These are phyloP conservation scores for Alternaria sp. DNA, from an alignment of 2,329 filamentous ascomycete species.

Conservation along the genomic window DNA sequence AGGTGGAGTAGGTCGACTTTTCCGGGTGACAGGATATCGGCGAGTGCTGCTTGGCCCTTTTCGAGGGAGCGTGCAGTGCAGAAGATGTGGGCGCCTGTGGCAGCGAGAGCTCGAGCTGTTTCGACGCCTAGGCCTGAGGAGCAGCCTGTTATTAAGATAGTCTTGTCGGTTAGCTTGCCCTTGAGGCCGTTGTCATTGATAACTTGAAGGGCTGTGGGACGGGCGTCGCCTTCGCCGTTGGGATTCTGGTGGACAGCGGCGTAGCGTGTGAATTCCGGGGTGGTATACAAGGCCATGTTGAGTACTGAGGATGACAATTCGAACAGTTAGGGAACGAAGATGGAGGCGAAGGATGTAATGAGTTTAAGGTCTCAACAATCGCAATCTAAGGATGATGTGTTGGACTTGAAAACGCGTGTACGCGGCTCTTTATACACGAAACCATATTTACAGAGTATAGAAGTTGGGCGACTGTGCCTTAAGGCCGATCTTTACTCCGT, in stretches of 20 bases:
- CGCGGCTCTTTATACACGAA: no score
- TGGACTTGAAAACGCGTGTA: no score
- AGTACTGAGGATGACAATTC: background rate
- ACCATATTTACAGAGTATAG: no score
- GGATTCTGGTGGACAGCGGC: background rate
- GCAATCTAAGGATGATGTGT: no score
- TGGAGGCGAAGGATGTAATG: no score
- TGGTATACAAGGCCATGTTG: background rate
- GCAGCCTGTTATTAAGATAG: slow-evolving; percentile 35
- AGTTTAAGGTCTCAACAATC: no score
- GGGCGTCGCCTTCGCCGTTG: background rate
- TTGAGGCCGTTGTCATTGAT: background rate
- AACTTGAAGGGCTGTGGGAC: background rate
- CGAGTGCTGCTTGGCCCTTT: slow-evolving; percentile 21
- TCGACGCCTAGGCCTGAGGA: slow-evolving; percentile 40
- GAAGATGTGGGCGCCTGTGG: slow-evolving; percentile 58
- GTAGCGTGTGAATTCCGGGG: background rate
- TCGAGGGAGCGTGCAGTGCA: slow-evolving; percentile 52
- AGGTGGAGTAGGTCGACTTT: background rate
- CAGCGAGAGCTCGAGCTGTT: slow-evolving; percentile 50
- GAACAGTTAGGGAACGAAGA: rapidly evolving
- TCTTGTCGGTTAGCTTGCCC: slow-evolving; percentile 32
- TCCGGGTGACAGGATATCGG: background rate
- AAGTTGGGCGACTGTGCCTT: no score
- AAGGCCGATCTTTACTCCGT: no score